phyloP scores from a whole-genome alignment of 2,329 filamentous ascomycete species.

The Parafenestella ontariensis region DNA sequence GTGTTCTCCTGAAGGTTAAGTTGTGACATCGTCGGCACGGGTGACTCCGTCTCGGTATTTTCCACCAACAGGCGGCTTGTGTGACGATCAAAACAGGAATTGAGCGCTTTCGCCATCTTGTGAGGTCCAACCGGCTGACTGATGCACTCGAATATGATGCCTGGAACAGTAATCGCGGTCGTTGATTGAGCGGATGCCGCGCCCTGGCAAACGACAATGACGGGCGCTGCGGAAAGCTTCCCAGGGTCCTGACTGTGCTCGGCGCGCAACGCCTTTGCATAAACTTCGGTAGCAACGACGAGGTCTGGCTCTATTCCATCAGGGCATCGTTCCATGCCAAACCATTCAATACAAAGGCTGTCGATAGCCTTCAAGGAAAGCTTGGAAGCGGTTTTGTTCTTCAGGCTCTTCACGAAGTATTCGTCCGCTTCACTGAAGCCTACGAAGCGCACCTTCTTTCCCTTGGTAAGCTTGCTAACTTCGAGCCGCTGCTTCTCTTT shows the following conservation, averaged over 20 bases:
- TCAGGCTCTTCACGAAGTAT: conserved; percentile 39
- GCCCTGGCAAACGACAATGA: conserved; percentile 45
- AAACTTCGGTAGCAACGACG: conserved; percentile 42
- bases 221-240: conserved; percentile 29
- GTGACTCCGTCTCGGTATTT: conserved; percentile 15
- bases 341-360: conserved; percentile 45
- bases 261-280: conserved; percentile 37
- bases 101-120: conserved; percentile 46
- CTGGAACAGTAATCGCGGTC: conserved; percentile 44
- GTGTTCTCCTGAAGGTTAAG: conserved; percentile 39
- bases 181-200: conserved; percentile 45
- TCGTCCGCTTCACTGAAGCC: conserved; percentile 45
- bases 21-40: conserved; percentile 24
- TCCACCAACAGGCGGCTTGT: conserved; percentile 25
- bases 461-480: conserved; percentile 37
- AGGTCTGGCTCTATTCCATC: conserved; percentile 31
- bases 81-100: conserved; percentile 43
- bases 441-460: conserved; percentile 40
- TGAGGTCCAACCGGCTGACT: conserved; percentile 48
- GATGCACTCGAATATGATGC: conserved; percentile 45
- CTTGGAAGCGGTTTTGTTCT: conserved; percentile 41
- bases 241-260: conserved; percentile 30
- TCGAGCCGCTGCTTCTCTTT: conserved; percentile 31
- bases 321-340: conserved; percentile 39
- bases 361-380: conserved; percentile 43